Base-by-base conservation (phyloP, 371 early-diverging fungal genomes). In the Mortierella sp. region DNA sequence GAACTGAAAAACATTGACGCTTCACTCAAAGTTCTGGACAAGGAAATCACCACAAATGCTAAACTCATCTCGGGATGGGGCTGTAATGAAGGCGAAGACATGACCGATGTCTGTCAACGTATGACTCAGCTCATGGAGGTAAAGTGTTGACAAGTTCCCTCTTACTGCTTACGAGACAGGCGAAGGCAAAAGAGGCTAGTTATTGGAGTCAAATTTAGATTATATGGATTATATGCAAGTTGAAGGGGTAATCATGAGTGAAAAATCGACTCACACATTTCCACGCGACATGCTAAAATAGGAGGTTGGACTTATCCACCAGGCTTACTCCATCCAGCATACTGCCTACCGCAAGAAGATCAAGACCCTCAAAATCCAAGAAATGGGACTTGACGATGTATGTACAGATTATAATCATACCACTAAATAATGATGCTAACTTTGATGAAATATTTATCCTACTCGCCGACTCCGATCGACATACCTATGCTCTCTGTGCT, bases 51-150 rank as follows among this genome's bases (percentile, higher is more conserved):
- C 9, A 52, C 76, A 5, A 59, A 73, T n/a, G 83, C 83, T 14
- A 81, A 76, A 35, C 70, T 73, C 20, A 76, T 73, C 45, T 70
- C 73, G 8, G 68, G 66, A 2, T 81, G 83, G 83, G 83, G 83
- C 8, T 14, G 45, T 11, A 67, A 47, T 24, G 83, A 81, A 49
- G 83, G 83, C 12, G 83, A 81, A 14, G 83, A 81, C 73, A 37
- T 81, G 47, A 37, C 67, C 0, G 83, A 81, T 55, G 77, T 81
- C 49, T 81, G 77, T 62, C 73, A 66, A 52, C 83, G 83, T 30
- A 81, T 81, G 83, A 45, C 77, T 5, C 83, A 81, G 51, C 77
- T 81, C 9, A 70, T 81, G 77, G 83, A 81, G 77, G 83, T 81
- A 70, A 39, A 26, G 2, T n/a, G 35, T 20, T 43, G 2, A 9